Evolutionary conservation across 2,329 filamentous ascomycete species (phyloP), one percentile per base, ranked within the genome.

Genomic region (Fusarium buxicola): DNA sequence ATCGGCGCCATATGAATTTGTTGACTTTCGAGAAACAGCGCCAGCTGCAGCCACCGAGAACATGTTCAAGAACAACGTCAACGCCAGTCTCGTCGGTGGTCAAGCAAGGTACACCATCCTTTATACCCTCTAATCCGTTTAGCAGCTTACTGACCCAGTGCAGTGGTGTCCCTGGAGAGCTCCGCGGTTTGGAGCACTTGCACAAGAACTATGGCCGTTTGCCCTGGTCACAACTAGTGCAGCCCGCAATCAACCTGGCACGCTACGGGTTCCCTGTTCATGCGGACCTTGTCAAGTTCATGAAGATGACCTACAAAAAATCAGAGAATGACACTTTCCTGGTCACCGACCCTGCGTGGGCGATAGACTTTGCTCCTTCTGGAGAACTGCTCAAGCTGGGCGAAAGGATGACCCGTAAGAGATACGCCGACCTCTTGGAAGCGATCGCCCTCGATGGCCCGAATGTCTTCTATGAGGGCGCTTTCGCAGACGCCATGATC

Each of bases 1-100:
- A 4, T n/a, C 31, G 77, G 78, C 8, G 1, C 32, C 52, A 0
- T 94, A 92, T 71, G 92, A 96, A 68, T 90, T 87, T 64, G 87
- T 96, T 64, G 92, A 97, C 73, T 96, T 95, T 74, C 84, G 93
- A 13, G 93, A 96, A 75, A 92, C 86, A 0, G 93, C 93, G 0
- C 92, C 93, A 1, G 91, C 89, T 0, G 91, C 91, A 2, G 89
- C 92, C 0, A 90, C 84, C 60, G 81, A 94, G 74, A 85, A 92
- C 65, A 97, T 96, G 93, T 97, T 89, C 76, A 86, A 85, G 49
- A 86, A 89, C 59, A 86, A 93, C 65, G 84, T 82, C 0, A 77
- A 82, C 5, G 83, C 83, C 3, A 91, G 89, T 45, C 78, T 92
- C 4, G 82, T 80, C 34, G 89, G 91, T 8, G 92, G 92, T 7